Evolutionary conservation across 495 filamentous ascomycete genomes (phyloP).

Genomic region (Trichoderma reesei): DNA sequence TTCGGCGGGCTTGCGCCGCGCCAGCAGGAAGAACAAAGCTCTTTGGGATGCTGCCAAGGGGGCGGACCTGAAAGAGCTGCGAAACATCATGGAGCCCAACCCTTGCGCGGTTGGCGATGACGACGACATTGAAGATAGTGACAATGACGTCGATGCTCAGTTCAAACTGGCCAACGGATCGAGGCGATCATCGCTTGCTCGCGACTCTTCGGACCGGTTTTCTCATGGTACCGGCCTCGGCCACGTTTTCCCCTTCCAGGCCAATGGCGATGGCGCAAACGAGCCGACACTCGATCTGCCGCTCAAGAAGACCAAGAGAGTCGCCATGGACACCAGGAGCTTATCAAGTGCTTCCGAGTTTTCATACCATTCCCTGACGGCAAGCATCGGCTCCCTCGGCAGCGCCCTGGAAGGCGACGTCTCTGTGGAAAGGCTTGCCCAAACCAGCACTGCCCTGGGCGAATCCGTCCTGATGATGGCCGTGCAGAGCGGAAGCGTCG

Average conservation of each 20-base stretch:
- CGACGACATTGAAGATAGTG: conserved; percentile 25
- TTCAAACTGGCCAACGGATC: conserved; percentile 33
- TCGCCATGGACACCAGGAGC: conserved; percentile 80
- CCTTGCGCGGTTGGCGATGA: conserved; percentile 33
- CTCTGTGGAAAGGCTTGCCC: conserved; percentile 69
- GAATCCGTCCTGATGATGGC: conserved; percentile 97
- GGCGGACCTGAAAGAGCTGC: conserved; percentile 66
- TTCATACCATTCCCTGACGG: conserved; percentile 66
- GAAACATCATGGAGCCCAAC: conserved; percentile 64
- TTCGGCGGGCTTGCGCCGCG: conserved; percentile 67
- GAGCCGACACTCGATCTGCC: conserved; percentile 30
- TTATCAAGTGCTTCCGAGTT: conserved; percentile 75
- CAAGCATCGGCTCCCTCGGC: conserved; percentile 61
- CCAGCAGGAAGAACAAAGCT: conserved; percentile 74
- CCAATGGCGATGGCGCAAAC: conserved; percentile 11
- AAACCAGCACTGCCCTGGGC: conserved; percentile 70
- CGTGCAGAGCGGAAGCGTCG: conserved; percentile 61
- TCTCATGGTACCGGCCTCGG: conserved; percentile 58
- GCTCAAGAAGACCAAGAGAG: conserved; percentile 56
- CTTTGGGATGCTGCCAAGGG: conserved; percentile 78
- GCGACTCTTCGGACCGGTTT: conserved; percentile 31
- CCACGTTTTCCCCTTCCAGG: conserved; percentile 84
- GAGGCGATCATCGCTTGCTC: conserved; percentile 33
- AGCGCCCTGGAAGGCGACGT: conserved; percentile 75
- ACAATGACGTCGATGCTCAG: conserved; percentile 22